These are phyloP conservation scores for Sporothrix dimorphospora DNA, from an alignment of 2,329 filamentous ascomycete genomes.

Conservation along the genomic window DNA sequence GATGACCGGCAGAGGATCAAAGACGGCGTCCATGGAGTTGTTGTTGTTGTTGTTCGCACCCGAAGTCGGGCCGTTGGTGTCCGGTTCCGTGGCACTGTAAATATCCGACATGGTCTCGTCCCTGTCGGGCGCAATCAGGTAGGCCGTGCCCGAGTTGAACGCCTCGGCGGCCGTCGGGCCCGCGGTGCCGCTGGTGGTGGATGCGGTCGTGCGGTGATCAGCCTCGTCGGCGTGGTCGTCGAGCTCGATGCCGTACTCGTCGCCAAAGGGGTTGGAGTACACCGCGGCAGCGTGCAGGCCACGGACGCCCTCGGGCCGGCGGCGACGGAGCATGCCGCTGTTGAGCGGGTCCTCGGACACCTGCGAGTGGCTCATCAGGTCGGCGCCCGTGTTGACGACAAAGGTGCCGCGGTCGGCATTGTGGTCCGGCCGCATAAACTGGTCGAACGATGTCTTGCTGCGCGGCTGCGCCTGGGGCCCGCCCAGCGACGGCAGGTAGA, in stretches of 20 bases:
- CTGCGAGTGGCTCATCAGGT: slow-evolving; percentile 41
- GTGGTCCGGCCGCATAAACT: slow-evolving; percentile 58
- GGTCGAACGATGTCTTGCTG: slow-evolving; percentile 54
- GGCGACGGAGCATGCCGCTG: slow-evolving; percentile 54
- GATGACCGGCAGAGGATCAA: slow-evolving; percentile 27
- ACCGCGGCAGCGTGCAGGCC: slow-evolving; percentile 37
- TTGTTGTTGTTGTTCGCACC: neutral
- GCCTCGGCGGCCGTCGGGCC: slow-evolving; percentile 4
- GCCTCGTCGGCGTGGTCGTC: slow-evolving; percentile 37
- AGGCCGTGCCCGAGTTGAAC: slow-evolving; percentile 39
- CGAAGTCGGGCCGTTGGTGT: slow-evolving; percentile 6
- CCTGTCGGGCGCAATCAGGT: slow-evolving; percentile 47
- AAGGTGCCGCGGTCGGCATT: slow-evolving; percentile 57
- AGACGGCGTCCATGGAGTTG: slow-evolving; percentile 25
- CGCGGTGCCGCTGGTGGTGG: neutral
- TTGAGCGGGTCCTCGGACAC: slow-evolving; percentile 36
- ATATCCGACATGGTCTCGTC: slow-evolving; percentile 56
- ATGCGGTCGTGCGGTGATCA: neutral
- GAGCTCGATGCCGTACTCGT: slow-evolving; percentile 58
- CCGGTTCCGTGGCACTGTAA: slow-evolving; percentile 51
- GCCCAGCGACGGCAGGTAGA: slow-evolving; percentile 17
- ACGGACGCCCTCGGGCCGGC: slow-evolving; percentile 49
- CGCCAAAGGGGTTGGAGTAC: slow-evolving; percentile 63
- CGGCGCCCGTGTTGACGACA: slow-evolving; percentile 61
- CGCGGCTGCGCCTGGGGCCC: slow-evolving; percentile 26